Base-by-base conservation (phyloP, 1,139 yeast species). In the Nakaseomyces uthaithaninus region DNA sequence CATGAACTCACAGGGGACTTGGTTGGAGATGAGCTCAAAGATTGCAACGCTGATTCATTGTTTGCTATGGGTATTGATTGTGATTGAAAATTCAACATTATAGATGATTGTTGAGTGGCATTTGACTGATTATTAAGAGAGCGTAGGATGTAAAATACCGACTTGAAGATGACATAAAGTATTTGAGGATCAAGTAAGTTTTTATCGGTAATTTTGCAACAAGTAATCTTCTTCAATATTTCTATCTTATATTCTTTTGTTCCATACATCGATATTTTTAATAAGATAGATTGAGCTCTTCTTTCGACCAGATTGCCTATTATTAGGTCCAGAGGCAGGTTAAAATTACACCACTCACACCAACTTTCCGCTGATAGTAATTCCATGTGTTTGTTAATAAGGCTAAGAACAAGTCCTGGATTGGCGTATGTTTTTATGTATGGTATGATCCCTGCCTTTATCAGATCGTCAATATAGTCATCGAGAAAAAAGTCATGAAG, bases 281-380 rank as follows among this genome's bases (percentile, higher is more conserved):
- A 36, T 11, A 57, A 37, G 9, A 53, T 51, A 3, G 55, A 44
- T 37, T 56, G 59, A 2, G 55, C 48, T 17, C 45, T 47, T 33
- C 48, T 53, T 28, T 45, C 45, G 12, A 43, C 36, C 5, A 57
- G 26, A 15, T 45, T 42, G 3, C 44, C 37, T 9, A 49, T 33
- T 10, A 53, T 43, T 11, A 42, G 27, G 12, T 30, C 10, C 3
- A 41, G 10, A 26, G 48, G 42, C 10, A 55, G 33, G 36, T 51
- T 48, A 6, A 41, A 33, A 4, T 44, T 38, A 42, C 61, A 57
- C 62, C 62, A 57, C 10, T 47, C 39, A 24, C 53, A 48, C 61
- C 61, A 57, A 28, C 47, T 49, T 20, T 42, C 40, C 11, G 45
- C 41, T 2, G 55, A 50, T 2, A 51, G 45, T 14, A 40, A 40